These are phyloP conservation scores for Nicotiana paniculata DNA, from an alignment of 257 asterid genomes.

Conservation along the genomic window DNA sequence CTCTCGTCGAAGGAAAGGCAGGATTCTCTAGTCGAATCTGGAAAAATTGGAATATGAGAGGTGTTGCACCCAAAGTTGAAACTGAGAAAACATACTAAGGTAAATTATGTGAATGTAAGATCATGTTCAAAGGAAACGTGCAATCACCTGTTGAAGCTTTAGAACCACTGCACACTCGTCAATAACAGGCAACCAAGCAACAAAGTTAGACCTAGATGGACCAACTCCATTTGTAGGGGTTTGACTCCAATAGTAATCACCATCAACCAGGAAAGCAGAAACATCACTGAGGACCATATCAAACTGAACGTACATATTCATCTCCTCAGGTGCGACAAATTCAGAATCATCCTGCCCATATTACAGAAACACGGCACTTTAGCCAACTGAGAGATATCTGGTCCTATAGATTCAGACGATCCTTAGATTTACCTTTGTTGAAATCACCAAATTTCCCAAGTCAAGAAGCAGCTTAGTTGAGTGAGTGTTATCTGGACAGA, in stretches of 20 bases:
- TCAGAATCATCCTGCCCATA: slow-evolving; percentile 67
- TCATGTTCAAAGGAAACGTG: slow-evolving; percentile 8
- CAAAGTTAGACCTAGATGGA: slow-evolving; percentile 34
- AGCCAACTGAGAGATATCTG: background rate
- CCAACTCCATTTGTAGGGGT: slow-evolving; percentile 28
- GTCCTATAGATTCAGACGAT: background rate
- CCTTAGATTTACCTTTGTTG: slow-evolving; percentile 56
- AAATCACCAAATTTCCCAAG: slow-evolving; percentile 86
- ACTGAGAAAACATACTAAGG: background rate
- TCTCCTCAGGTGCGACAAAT: slow-evolving; percentile 60
- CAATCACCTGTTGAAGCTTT: slow-evolving; percentile 90
- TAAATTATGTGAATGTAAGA: background rate
- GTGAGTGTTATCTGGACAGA: slow-evolving; percentile 65
- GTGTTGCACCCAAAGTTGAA: background rate
- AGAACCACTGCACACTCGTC: slow-evolving; percentile 85
- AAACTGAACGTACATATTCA: slow-evolving; percentile 79
- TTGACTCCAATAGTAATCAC: slow-evolving; percentile 78
- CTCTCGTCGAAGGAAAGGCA: slow-evolving; percentile 67
- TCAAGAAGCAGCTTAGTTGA: slow-evolving; percentile 92
- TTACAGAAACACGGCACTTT: slow-evolving; percentile 5
- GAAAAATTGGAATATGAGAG: slow-evolving; percentile 19
- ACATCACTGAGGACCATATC: slow-evolving; percentile 86
- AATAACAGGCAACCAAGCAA: slow-evolving; percentile 69
- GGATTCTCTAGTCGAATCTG: slow-evolving; percentile 83
- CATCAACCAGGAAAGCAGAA: slow-evolving; percentile 94